These are phyloP conservation scores for Colletotrichum sp. DNA, from an alignment of 2,329 filamentous ascomycete species.

Conservation along the genomic window DNA sequence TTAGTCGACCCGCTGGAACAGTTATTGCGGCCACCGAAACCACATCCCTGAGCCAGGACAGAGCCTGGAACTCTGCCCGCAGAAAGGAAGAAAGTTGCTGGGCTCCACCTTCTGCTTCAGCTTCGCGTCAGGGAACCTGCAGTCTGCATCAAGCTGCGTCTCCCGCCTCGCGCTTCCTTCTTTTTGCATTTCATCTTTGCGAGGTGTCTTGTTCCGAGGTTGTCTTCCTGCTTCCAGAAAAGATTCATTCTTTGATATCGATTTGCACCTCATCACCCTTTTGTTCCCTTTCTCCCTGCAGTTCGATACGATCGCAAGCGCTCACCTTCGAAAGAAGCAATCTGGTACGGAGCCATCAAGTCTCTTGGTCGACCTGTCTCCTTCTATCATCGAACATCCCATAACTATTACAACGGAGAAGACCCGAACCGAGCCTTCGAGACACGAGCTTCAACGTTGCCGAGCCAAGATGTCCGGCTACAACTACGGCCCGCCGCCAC, in stretches of 20 bases:
- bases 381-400: neutral
- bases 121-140: slow-evolving; percentile 9
- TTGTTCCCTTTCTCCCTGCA: neutral
- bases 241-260: neutral
- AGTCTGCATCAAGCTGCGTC: neutral
- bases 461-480: slow-evolving; percentile 49
- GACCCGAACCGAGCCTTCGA: neutral
- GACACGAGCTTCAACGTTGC: neutral
- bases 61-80: neutral
- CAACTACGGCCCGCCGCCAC: slow-evolving; percentile 60
- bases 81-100: neutral
- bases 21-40: slow-evolving; percentile 14
- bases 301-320: neutral
- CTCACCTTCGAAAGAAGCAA: neutral
- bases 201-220: neutral
- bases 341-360: neutral
- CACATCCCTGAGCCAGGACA: neutral
- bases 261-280: neutral
- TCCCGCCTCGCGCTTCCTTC: neutral
- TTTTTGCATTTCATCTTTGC: neutral
- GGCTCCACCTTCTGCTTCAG: slow-evolving; percentile 10
- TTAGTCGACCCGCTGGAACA: neutral
- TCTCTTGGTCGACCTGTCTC: neutral
- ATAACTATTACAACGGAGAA: neutral
- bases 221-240: neutral